Percentiles rank a stretch among this genome's conserved stretches.
Evolutionary conservation across 805 yeast species (phyloP).

Genomic region (Pichia occidentalis): DNA sequence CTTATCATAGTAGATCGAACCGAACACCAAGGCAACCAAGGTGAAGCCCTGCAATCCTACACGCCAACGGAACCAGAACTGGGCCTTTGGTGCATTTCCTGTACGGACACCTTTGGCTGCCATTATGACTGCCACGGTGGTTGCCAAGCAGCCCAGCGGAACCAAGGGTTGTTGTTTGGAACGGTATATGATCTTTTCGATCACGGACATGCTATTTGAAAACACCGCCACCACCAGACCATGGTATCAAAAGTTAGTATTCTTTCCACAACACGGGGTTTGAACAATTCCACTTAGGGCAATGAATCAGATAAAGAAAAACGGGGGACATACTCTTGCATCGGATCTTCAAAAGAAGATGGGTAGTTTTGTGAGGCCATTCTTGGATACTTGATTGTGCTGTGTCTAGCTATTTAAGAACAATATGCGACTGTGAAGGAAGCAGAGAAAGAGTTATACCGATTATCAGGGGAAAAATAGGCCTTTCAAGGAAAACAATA

Average conservation of each 20-base stretch:
- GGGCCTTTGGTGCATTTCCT: slow-evolving; percentile 72
- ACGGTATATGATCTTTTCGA: slow-evolving; percentile 52
- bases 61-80: slow-evolving; percentile 84
- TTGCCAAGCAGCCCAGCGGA: slow-evolving; percentile 73
- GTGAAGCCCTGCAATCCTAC: slow-evolving; percentile 83
- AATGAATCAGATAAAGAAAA: background rate
- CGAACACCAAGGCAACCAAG: slow-evolving; percentile 71
- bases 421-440: no score
- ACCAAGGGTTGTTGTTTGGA: slow-evolving; percentile 85
- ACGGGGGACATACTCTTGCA: slow-evolving; percentile 42
- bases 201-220: slow-evolving; percentile 35
- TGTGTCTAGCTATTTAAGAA: no score
- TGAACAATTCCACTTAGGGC: background rate
- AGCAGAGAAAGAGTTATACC: no score
- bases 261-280: slow-evolving; percentile 4
- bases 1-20: slow-evolving; percentile 62
- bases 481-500: no score
- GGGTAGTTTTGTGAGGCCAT: slow-evolving; percentile 39
- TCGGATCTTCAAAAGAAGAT: slow-evolving; percentile 42
- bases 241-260: no score
- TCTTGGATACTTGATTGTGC: no score
- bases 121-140: slow-evolving; percentile 72
- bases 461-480: no score
- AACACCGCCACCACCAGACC: background rate
- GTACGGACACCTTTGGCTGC: slow-evolving; percentile 70